Base-by-base conservation (phyloP, 2,329 filamentous ascomycete genomes). In the Xylariales sp. region DNA sequence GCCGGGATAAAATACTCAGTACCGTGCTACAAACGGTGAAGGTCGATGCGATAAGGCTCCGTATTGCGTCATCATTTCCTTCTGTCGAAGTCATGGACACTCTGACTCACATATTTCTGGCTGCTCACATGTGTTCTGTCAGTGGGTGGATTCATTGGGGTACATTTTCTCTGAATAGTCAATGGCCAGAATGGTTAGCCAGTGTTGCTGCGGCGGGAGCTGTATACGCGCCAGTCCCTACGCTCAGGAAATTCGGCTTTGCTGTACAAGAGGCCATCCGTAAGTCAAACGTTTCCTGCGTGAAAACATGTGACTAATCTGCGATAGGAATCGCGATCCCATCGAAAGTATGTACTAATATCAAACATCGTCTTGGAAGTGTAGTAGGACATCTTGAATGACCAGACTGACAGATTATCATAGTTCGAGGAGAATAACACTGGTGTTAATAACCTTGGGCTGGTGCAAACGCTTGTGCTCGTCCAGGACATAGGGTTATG, bases 71-170 rank as follows among this genome's bases (percentile, higher is more conserved):
- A 1, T 80, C 80, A 0, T 85, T 85, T 47, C 79, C 80, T 11
- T 54, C 48, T 12, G 32, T 31, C 10, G 43, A 45, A 12, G 29
- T 42, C 2, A 63, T 84, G 45, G 79, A 84, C 50, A 76, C 71
- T 7, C 65, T 83, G 42, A 66, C 82, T n/a, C 75, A 83, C 45
- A 73, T 76, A 46, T 84, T 77, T 46, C 61, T 83, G 15, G 73
- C 75, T 1, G 69, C 70, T 2, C 75, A 81, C 31, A 63, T 69
- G 19, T 71, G 78, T 34, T 69, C 79, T 45, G 68, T 80, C 0
- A 77, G 75, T 34, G 67, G 70, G 33, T 84, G 73, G 67, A 73
- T 86, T 43, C 81, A 85, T 57, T 70, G 78, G 33, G 71, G 76
- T 1, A 78, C 76, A 0, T 74, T 84, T 28, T 70, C 67, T 2